Evolutionary conservation across 352 stramenopile species (phyloP).

Genomic region (Globisporangium nagaii): DNA sequence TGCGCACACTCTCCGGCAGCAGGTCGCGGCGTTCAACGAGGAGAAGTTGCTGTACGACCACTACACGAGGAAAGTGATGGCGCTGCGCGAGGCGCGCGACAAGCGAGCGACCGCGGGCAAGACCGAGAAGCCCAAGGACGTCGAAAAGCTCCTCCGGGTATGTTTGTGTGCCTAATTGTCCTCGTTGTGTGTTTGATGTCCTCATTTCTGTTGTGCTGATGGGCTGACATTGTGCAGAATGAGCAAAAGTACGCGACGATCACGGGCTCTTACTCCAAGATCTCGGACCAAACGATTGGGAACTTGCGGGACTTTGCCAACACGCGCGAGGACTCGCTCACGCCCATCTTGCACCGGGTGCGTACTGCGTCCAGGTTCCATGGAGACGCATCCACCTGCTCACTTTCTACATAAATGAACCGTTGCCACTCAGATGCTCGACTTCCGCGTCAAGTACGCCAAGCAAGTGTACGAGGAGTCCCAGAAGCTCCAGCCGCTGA

Average conservation of each 20-base stretch:
- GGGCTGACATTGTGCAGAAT: conserved; percentile 32
- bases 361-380: not conserved
- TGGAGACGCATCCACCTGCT: not conserved
- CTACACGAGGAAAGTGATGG: conserved; percentile 71
- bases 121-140: conserved; percentile 63
- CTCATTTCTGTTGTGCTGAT: not conserved
- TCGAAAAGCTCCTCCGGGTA: conserved; percentile 70
- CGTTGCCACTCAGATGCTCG: conserved; percentile 25
- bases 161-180: not conserved
- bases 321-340: conserved; percentile 51
- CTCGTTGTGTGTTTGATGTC: not conserved
- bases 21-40: conserved; percentile 46
- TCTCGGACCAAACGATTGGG: conserved; percentile 52
- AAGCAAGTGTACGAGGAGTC: conserved; percentile 47
- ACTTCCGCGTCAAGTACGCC: conserved; percentile 63
- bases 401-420: no score
- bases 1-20: conserved; percentile 32
- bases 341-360: conserved; percentile 56
- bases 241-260: conserved; percentile 69
- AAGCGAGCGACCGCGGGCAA: conserved; percentile 48
- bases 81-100: conserved; percentile 54
- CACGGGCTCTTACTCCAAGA: conserved; percentile 62
- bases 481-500: conserved; percentile 39
- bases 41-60: conserved; percentile 74
- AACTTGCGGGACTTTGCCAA: conserved; percentile 58